Base-by-base conservation (phyloP, 306 rosid genomes). In the Phaseolus lunatus region DNA sequence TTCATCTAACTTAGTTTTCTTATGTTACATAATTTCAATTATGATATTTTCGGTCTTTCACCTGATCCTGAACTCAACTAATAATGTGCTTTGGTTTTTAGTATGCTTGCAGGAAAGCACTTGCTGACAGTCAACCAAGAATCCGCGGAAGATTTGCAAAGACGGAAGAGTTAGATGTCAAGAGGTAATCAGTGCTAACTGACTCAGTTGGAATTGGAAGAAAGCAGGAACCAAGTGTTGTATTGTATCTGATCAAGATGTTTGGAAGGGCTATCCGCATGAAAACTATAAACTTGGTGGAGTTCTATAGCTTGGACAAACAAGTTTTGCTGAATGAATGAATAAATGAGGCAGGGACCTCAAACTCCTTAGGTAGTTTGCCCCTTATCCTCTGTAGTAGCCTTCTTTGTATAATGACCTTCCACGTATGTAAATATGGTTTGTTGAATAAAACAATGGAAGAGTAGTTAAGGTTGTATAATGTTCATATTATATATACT, bases 61-160 rank as follows among this genome's bases (percentile, higher is more conserved):
- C 10, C 43, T 12, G 68, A 58, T 67, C 61, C 24, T 10, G 13
- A 48, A 62, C 27, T 62, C 16, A 27, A 41, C 61, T 75, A 35
- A 71, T 53, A 9, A 31, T 67, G 43, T 43, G 58, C 13, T 78
- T 67, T 67, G 29, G 8, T 84, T 86, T 31, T 44, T 81, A 92
- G 98, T 94, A 94, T 58, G 97, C 97, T 37, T 94, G 98, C 88
- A 94, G 97, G 92, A 94, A 94, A 86, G 98, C 97, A 65, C 95
- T 94, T 5, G 98, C 98, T 0, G 98, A 94, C 88, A 94, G 91
- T 62, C 98, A 94, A 80, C 98, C 97, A 23, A 89, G 98, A 86
- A 88, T 94, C 78, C 94, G 98, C 1, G 98, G 98, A 88, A 90
- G 98, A 87, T 94, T 94, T 78, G 98, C 98, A 2, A 94, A 85